Evolutionary conservation across 192 early-diverging fungal species (phyloP).

Genomic region (Gigaspora rosea): DNA sequence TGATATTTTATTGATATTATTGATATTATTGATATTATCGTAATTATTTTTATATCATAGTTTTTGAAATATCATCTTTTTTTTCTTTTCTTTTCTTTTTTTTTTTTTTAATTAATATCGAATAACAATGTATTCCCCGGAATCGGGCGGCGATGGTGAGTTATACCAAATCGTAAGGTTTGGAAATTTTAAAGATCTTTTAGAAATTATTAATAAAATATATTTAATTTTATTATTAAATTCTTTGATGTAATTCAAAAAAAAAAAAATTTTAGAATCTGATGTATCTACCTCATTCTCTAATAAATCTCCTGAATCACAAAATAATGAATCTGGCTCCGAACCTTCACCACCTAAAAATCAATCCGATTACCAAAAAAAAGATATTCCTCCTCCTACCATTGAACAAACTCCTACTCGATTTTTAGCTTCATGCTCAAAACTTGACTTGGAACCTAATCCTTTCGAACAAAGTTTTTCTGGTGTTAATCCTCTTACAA

Average conservation of each 20-base stretch:
- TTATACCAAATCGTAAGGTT: background rate
- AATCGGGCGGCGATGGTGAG: too few species aligned
- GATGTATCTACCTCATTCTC: background rate
- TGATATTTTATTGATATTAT: background rate
- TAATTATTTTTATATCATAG: background rate
- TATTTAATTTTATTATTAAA: background rate
- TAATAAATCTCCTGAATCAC: background rate
- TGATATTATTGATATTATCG: background rate
- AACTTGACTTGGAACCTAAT: slow-evolving; percentile 84
- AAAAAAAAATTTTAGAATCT: slow-evolving; percentile 8
- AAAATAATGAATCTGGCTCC: background rate
- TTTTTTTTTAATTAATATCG: too few species aligned
- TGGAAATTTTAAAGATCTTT: background rate
- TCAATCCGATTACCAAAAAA: background rate
- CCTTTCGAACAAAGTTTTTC: slow-evolving; percentile 86
- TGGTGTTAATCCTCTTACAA: slow-evolving; percentile 20
- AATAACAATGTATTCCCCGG: too few species aligned
- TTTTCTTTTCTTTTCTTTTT: too few species aligned
- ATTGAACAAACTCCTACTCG: slow-evolving; percentile 29
- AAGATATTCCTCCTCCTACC: background rate
- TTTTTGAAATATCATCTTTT: too few species aligned
- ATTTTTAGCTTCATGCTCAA: slow-evolving; percentile 44
- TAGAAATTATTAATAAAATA: background rate
- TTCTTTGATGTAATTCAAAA: too few species aligned
- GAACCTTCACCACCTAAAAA: background rate